A percentile compares a stretch with the other conserved stretches of the same genome.
Evolutionary conservation across 2,329 filamentous ascomycete species (phyloP).

Genomic region (Cryphonectria radicalis): DNA sequence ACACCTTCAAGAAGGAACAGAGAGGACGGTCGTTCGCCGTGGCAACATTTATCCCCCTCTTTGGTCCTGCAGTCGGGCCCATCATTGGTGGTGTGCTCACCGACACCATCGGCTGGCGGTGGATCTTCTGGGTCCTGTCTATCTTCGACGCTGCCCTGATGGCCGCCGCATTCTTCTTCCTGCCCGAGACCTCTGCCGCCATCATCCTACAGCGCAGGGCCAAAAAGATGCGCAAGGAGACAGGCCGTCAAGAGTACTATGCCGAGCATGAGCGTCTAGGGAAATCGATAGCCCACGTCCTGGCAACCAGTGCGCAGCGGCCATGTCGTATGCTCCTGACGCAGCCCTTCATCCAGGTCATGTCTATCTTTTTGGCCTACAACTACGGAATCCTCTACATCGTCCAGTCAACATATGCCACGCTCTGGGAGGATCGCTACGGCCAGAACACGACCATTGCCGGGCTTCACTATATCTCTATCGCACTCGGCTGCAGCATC

Average conservation of each 20-base stretch:
- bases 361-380: constrained; percentile 53
- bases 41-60: constrained; percentile 17
- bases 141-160: constrained; percentile 42
- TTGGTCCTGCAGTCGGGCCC: constrained; percentile 49
- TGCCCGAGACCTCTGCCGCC: constrained; percentile 45
- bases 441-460: constrained; percentile 49
- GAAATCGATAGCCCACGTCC: too few relatives aligned
- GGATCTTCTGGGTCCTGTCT: constrained; percentile 49
- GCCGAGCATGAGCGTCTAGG: too few relatives aligned
- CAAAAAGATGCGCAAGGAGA: constrained; percentile 30
- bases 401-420: constrained; percentile 57
- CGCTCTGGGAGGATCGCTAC: constrained; percentile 45
- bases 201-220: constrained; percentile 31
- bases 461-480: constrained; percentile 57
- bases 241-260: too few relatives aligned
- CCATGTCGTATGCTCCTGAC: constrained; percentile 50
- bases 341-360: constrained; percentile 55
- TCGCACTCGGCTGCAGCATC: constrained; percentile 59
- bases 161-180: constrained; percentile 42
- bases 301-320: constrained; percentile 32
- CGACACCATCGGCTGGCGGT: constrained; percentile 46
- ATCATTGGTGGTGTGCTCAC: constrained; percentile 47
- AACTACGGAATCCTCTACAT: constrained; percentile 60
- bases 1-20: neutral
- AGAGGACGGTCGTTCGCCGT: constrained; percentile 16